These are phyloP conservation scores for Metahyphopichia silvanorum DNA, from an alignment of 805 yeast genomes.

Conservation along the genomic window DNA sequence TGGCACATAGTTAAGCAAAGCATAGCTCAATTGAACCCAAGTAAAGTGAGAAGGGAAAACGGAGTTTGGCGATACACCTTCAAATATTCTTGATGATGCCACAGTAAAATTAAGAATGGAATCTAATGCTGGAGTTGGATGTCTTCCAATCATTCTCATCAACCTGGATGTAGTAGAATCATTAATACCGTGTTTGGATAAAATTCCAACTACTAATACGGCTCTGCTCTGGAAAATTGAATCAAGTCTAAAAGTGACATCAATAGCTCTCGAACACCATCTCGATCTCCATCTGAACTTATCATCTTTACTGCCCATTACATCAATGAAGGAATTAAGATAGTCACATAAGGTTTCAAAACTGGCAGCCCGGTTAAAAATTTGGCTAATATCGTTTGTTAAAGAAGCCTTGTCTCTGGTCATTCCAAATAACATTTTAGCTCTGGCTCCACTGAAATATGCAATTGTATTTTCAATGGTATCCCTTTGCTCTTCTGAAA, in stretches of 20 bases:
- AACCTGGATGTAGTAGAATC: constrained; percentile 44
- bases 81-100: constrained; percentile 45
- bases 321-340: constrained; percentile 50
- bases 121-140: constrained; percentile 22
- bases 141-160: constrained; percentile 21
- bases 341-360: constrained; percentile 60
- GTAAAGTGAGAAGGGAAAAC: constrained; percentile 45
- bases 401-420: constrained; percentile 48
- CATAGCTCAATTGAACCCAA: constrained; percentile 42
- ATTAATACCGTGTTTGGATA: constrained; percentile 60
- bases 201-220: constrained; percentile 63
- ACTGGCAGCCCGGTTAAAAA: constrained; percentile 38
- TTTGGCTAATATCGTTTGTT: constrained; percentile 30
- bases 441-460: constrained; percentile 57
- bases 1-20: constrained; percentile 23
- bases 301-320: constrained; percentile 45
- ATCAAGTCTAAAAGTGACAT: constrained; percentile 53
- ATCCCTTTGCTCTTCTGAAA: constrained; percentile 36
- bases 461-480: constrained; percentile 47
- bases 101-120: constrained; percentile 37
- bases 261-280: constrained; percentile 64
- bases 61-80: constrained; percentile 47
- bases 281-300: constrained; percentile 56
- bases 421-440: constrained; percentile 66
- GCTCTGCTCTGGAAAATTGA: constrained; percentile 68